phyloP scores from a whole-genome alignment of 345 rosid species.

The Bruguiera gymnorhiza region DNA sequence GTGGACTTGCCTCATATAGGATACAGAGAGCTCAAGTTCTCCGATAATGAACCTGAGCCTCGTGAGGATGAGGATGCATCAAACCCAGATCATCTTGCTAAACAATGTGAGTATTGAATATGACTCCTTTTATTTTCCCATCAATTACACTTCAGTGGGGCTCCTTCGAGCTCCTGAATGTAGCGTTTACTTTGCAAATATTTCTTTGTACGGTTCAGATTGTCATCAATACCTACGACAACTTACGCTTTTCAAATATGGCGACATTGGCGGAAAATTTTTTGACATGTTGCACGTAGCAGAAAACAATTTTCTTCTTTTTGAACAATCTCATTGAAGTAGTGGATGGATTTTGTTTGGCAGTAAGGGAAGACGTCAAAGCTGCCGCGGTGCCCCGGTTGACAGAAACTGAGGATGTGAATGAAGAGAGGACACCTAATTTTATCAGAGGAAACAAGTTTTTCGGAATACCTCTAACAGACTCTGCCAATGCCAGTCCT shows the following conservation, averaged over 20 bases:
- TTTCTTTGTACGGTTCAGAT: too few species aligned
- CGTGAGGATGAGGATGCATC: slow-evolving; percentile 32
- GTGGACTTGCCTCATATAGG: slow-evolving; percentile 34
- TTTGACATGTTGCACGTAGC: too few species aligned
- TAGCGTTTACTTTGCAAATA: too few species aligned
- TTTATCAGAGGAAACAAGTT: slow-evolving; percentile 57
- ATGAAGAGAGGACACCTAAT: slow-evolving; percentile 48
- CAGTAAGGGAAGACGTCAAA: slow-evolving; percentile 42
- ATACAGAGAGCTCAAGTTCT: slow-evolving; percentile 41
- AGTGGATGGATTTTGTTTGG: background rate
- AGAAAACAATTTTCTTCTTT: background rate
- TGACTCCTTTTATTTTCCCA: background rate
- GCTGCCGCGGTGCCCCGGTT: slow-evolving; percentile 34
- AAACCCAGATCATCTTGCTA: slow-evolving; percentile 20
- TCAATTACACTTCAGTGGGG: background rate
- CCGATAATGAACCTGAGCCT: slow-evolving; percentile 38
- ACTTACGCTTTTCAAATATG: too few species aligned
- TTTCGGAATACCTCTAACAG: slow-evolving; percentile 68
- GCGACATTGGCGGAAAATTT: too few species aligned
- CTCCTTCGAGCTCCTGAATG: background rate
- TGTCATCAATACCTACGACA: too few species aligned
- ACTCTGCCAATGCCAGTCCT: slow-evolving; percentile 63
- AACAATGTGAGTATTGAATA: slow-evolving; percentile 25
- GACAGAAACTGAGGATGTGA: slow-evolving; percentile 42
- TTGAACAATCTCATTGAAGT: background rate